A percentile compares a stretch with the other conserved stretches of the same genome.
These are phyloP conservation scores for Pestalotiopsis sp. DNA, from an alignment of 2,329 filamentous ascomycete genomes.

Conservation along the genomic window DNA sequence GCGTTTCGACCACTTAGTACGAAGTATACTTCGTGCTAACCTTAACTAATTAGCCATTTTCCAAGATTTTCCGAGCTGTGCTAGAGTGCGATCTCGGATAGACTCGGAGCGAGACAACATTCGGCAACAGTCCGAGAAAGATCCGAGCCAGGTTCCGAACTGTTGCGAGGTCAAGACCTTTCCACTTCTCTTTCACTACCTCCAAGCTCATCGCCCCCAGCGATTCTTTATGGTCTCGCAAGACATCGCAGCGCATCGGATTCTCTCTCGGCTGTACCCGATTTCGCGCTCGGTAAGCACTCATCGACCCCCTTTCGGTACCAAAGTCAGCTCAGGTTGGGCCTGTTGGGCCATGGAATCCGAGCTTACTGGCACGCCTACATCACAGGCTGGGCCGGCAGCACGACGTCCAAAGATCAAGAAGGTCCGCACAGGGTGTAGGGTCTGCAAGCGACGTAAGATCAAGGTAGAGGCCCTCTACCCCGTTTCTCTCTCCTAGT, in stretches of 20 bases:
- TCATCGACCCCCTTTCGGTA: not conserved
- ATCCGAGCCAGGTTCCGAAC: not conserved
- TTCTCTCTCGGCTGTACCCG: not conserved
- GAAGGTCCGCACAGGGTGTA: not conserved
- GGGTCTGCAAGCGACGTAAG: not conserved
- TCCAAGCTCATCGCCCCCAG: not conserved
- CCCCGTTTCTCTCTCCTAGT: not conserved
- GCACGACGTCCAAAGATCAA: not conserved
- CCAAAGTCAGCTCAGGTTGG: not conserved
- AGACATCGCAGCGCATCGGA: not conserved
- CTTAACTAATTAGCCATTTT: too few relatives aligned
- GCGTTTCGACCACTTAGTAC: too few relatives aligned
- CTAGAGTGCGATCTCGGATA: not conserved
- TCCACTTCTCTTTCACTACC: not conserved
- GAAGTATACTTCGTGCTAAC: too few relatives aligned
- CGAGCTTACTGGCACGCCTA: not conserved
- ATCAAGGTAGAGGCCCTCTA: not conserved
- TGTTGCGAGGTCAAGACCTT: not conserved
- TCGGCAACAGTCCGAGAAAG: not conserved
- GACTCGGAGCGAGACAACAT: not conserved
- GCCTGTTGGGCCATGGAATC: not conserved
- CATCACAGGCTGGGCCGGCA: not conserved
- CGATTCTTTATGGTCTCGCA: not conserved
- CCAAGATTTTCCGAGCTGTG: too few relatives aligned
- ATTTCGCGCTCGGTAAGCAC: not conserved